Percentiles rank a stretch among this genome's conserved stretches.
Evolutionary conservation across 1,284 basidiomycete genomes (phyloP).

Genomic region (Crocinoboletus sp.): DNA sequence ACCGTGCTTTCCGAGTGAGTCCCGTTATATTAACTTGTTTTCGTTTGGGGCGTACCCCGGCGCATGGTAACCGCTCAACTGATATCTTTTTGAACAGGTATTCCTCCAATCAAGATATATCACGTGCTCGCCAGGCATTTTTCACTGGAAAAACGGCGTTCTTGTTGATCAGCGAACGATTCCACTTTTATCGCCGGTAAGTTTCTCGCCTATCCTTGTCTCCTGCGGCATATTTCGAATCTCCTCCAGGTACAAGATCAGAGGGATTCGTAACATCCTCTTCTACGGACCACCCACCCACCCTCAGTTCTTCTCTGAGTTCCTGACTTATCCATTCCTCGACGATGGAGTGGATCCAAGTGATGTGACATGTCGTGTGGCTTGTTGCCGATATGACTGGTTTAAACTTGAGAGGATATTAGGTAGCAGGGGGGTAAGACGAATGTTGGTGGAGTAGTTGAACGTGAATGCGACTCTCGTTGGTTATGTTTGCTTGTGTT

Average conservation of each 20-base stretch:
- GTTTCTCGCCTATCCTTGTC: constrained; percentile 12
- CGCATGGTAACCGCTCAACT: not conserved
- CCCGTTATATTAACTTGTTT: not conserved
- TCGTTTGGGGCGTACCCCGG: not conserved
- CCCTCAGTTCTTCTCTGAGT: constrained; percentile 87
- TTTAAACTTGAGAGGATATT: constrained; percentile 79
- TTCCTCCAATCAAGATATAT: constrained; percentile 90
- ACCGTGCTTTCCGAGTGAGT: constrained; percentile 85
- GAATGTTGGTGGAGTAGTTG: too few relatives aligned
- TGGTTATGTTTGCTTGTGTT: constrained; percentile 22
- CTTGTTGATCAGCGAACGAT: constrained; percentile 91
- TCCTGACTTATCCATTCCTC: constrained; percentile 83
- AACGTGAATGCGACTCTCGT: too few relatives aligned
- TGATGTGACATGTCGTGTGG: constrained; percentile 72
- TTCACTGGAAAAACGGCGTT: constrained; percentile 87
- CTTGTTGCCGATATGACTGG: constrained; percentile 89
- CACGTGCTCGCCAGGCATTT: constrained; percentile 89
- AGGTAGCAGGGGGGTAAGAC: constrained; percentile 24
- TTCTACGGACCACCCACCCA: constrained; percentile 94
- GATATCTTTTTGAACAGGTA: constrained; percentile 54
- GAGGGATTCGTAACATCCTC: constrained; percentile 88
- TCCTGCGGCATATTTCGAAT: constrained; percentile 3
- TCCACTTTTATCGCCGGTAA: constrained; percentile 94
- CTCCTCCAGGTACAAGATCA: constrained; percentile 71
- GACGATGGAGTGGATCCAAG: constrained; percentile 72